These are phyloP conservation scores for Saitozyma sp. DNA, from an alignment of 768 basidiomycete genomes.

Conservation along the genomic window DNA sequence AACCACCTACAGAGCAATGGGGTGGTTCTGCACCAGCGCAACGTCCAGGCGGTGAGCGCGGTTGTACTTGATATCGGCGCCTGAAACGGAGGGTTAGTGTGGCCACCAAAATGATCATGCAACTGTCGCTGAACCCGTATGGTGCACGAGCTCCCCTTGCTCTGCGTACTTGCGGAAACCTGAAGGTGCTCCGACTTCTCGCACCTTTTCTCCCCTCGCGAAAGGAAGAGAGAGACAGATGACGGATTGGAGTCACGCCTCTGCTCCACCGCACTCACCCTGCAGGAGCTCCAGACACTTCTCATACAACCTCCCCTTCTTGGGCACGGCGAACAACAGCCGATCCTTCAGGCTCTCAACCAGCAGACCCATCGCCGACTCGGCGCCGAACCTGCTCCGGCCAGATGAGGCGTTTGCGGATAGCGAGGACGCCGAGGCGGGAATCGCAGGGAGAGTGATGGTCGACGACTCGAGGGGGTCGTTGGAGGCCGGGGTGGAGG, in stretches of 20 bases:
- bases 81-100: conserved; percentile 5
- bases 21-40: conserved; percentile 87
- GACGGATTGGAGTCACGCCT: background rate
- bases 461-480: background rate
- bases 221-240: too few relatives aligned
- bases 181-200: too few relatives aligned
- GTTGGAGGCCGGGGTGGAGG: conserved; percentile 1
- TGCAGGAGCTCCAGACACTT: conserved; percentile 81
- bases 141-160: too few relatives aligned
- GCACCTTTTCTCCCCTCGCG: too few relatives aligned
- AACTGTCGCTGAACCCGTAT: too few relatives aligned
- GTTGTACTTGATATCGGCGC: conserved; percentile 90
- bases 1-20: conserved; percentile 77
- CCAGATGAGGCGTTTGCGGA: conserved; percentile 7
- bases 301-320: conserved; percentile 94
- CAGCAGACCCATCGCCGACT: conserved; percentile 59
- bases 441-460: background rate
- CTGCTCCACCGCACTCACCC: conserved; percentile 58
- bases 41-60: conserved; percentile 85
- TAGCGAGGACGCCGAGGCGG: conserved; percentile 6
- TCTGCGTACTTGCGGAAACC: too few relatives aligned
- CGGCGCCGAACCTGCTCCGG: conserved; percentile 44
- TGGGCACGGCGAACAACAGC: conserved; percentile 90
- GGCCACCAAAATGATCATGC: too few relatives aligned
- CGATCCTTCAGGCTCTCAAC: conserved; percentile 79